These are phyloP conservation scores for Ophiostoma himal-ulmi DNA, from an alignment of 2,329 filamentous ascomycete species.

Conservation along the genomic window DNA sequence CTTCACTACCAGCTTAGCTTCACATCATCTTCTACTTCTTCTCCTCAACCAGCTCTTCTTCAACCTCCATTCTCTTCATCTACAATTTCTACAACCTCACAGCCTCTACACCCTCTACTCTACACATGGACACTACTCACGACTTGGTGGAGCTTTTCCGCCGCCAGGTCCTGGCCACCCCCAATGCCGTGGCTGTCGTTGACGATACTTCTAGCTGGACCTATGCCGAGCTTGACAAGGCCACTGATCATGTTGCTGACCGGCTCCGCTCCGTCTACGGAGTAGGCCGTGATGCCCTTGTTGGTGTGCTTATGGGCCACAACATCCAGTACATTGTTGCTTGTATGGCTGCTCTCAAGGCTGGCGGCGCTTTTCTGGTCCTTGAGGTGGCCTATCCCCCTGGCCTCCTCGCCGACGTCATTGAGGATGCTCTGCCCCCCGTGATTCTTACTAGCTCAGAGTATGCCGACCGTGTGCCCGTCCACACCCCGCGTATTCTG, in stretches of 20 bases:
- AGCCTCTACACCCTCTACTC: neutral
- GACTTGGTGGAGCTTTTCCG: conserved; percentile 68
- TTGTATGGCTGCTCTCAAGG: conserved; percentile 69
- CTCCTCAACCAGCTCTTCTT: neutral
- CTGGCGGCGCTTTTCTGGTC: conserved; percentile 73
- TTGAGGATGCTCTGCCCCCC: conserved; percentile 66
- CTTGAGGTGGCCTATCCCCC: conserved; percentile 74
- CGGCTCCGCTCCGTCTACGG: conserved; percentile 57
- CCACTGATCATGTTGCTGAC: conserved; percentile 59
- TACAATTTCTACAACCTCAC: neutral
- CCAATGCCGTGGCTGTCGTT: conserved; percentile 64
- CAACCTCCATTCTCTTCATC: neutral
- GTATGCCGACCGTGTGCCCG: conserved; percentile 60
- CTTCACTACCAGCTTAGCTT: neutral
- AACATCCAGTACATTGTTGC: conserved; percentile 75
- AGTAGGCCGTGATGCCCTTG: conserved; percentile 65
- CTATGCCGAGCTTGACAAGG: conserved; percentile 64
- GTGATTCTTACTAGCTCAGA: conserved; percentile 64
- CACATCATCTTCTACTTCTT: neutral
- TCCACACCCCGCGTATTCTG: conserved; percentile 56
- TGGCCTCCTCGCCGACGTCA: conserved; percentile 66
- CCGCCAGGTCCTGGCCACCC: conserved; percentile 62
- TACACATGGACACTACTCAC: conserved; percentile 60
- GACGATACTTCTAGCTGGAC: conserved; percentile 63
- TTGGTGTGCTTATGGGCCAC: conserved; percentile 68